Evolutionary conservation across 2,329 filamentous ascomycete genomes (phyloP).

Genomic region (Penicillium sp.): DNA sequence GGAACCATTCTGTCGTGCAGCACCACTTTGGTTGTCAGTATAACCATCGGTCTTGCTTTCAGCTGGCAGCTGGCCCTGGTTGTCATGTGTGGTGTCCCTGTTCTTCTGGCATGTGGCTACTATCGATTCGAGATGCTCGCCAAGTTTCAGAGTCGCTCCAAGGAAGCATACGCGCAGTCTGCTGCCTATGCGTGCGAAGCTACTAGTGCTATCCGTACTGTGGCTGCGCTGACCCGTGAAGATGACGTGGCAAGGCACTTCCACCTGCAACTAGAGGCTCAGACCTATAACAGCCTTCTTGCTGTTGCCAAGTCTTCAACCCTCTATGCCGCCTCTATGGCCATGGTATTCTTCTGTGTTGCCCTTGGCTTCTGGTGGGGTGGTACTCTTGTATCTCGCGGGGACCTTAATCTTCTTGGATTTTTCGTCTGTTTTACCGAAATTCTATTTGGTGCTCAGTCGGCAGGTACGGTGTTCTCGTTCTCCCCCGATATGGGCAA

Average conservation of each 20-base stretch:
- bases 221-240: constrained; percentile 87
- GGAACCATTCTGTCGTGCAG: constrained; percentile 79
- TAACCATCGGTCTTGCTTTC: constrained; percentile 68
- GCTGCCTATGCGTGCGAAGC: constrained; percentile 90
- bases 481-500: constrained; percentile 94
- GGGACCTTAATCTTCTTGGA: constrained; percentile 74
- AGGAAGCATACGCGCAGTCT: constrained; percentile 74
- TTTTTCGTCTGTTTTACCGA: constrained; percentile 91
- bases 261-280: constrained; percentile 62
- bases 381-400: constrained; percentile 68
- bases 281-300: constrained; percentile 66
- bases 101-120: constrained; percentile 79
- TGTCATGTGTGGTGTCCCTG: constrained; percentile 73
- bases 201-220: constrained; percentile 89
- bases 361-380: constrained; percentile 94
- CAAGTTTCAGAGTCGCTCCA: constrained; percentile 74
- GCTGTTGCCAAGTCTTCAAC: constrained; percentile 74
- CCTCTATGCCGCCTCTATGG: constrained; percentile 83
- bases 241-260: constrained; percentile 72
- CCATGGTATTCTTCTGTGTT: constrained; percentile 76
- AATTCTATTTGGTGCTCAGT: constrained; percentile 88
- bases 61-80: constrained; percentile 89
- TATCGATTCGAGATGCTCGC: constrained; percentile 83
- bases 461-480: constrained; percentile 83
- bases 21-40: constrained; percentile 75